Conservation (phyloP, 164 flowering plant species). For the Berberis thunbergii region DNA sequence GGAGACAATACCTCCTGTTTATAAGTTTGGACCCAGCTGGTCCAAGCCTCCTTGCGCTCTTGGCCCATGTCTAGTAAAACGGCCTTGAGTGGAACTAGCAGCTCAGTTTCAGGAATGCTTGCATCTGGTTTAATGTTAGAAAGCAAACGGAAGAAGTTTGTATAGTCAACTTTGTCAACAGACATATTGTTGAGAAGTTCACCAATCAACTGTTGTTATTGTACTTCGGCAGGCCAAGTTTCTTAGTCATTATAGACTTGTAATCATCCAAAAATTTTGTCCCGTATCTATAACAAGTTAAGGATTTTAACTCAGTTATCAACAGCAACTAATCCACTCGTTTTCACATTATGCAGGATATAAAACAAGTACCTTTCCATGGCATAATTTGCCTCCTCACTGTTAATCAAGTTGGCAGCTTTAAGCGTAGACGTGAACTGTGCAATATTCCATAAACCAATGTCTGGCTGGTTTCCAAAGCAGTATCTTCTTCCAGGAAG, state of each 20-base stretch:
- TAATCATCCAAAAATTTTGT: constrained; percentile 96
- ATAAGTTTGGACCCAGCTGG: constrained; percentile 74
- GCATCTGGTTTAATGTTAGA: constrained; percentile 77
- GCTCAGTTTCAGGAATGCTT: constrained; percentile 51
- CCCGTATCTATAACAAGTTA: constrained; percentile 64
- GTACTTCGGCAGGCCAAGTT: constrained; percentile 82
- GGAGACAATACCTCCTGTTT: constrained; percentile 42
- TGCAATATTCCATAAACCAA: constrained; percentile 91
- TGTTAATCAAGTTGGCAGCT: constrained; percentile 68
- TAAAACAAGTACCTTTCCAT: constrained; percentile 71
- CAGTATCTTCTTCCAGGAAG: constrained; percentile 99
- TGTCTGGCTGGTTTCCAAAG: constrained; percentile 97
- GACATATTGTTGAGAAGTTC: constrained; percentile 52
- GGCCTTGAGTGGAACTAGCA: constrained; percentile 79
- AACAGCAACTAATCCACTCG: not conserved
- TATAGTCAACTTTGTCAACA: constrained; percentile 72
- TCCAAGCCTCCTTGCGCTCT: constrained; percentile 97
- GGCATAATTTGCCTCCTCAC: constrained; percentile 85
- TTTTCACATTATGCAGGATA: not conserved
- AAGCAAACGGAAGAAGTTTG: constrained; percentile 88
- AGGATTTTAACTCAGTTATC: not conserved
- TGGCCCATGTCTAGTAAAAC: constrained; percentile 87
- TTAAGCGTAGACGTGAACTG: constrained; percentile 70
- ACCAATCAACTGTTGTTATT: constrained; percentile 79
- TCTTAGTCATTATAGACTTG: constrained; percentile 87